phyloP scores from a whole-genome alignment of 306 rosid species.

The Quercus parvula region DNA sequence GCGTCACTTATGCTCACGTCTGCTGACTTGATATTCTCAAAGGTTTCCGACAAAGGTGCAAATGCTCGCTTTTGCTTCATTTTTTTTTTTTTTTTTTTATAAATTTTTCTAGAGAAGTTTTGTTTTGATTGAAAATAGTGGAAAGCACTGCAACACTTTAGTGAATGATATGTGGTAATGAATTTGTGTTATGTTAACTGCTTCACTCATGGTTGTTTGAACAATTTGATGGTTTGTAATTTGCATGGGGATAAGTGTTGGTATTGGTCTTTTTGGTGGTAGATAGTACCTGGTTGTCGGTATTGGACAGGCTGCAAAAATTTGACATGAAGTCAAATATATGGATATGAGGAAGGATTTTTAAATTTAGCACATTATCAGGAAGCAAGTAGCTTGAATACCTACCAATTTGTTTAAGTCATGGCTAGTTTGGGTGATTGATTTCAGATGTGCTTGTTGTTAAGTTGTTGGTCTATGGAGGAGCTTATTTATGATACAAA shows the following conservation, averaged over 20 bases:
- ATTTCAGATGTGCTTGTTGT: not conserved
- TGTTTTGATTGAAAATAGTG: not conserved
- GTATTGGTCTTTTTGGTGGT: not conserved
- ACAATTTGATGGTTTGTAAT: not conserved
- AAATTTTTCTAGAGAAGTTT: not conserved
- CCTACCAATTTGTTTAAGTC: not conserved
- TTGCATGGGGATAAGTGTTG: not conserved
- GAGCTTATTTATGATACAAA: not conserved
- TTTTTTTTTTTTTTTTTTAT: not conserved
- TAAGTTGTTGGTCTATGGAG: not conserved
- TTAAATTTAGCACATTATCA: not conserved
- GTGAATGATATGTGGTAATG: not conserved
- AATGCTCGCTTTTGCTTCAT: not conserved
- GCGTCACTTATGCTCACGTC: constrained; percentile 80
- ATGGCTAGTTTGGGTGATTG: not conserved
- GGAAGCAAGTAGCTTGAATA: not conserved
- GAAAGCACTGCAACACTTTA: not conserved
- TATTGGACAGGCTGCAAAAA: not conserved
- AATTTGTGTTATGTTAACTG: not conserved
- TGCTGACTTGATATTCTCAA: constrained; percentile 82
- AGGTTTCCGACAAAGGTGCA: constrained; percentile 92
- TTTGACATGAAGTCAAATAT: not conserved
- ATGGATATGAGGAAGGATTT: not conserved
- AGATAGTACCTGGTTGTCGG: not conserved
- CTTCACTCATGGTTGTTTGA: not conserved